A percentile compares a stretch with the other conserved stretches of the same genome.
Conservation (phyloP, 1,284 basidiomycete species). For the Microbotryum saponariae region DNA sequence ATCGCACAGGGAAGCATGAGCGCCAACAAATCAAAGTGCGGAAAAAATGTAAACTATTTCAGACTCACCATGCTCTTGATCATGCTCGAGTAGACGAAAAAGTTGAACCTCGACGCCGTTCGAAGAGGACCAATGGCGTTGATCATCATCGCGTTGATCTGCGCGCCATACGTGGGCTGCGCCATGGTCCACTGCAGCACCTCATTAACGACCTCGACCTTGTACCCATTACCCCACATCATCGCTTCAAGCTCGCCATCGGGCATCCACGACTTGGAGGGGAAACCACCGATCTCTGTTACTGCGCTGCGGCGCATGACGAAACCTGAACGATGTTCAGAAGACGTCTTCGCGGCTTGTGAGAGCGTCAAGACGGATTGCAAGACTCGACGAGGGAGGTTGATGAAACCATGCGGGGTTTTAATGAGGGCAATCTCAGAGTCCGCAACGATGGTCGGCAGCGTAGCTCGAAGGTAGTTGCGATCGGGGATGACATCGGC, state of each 20-base stretch:
- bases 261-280: conserved; percentile 33
- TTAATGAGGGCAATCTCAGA: conserved; percentile 32
- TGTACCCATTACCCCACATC: conserved; percentile 33
- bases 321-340: conserved; percentile 35
- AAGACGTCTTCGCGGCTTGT: conserved; percentile 28
- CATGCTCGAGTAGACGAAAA: conserved; percentile 28
- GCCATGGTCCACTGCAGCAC: conserved; percentile 34
- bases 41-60: background rate
- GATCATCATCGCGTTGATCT: conserved; percentile 30
- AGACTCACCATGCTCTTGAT: conserved; percentile 24
- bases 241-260: conserved; percentile 32
- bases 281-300: conserved; percentile 36
- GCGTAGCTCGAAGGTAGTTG: conserved; percentile 33
- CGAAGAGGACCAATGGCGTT: conserved; percentile 27
- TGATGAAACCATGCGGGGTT: conserved; percentile 35
- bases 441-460: conserved; percentile 34
- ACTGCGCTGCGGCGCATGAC: conserved; percentile 34
- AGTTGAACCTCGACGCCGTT: conserved; percentile 30
- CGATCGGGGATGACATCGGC: conserved; percentile 37
- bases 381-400: conserved; percentile 32
- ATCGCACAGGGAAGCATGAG: background rate
- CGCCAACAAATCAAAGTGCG: background rate
- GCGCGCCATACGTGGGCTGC: conserved; percentile 23
- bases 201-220: conserved; percentile 30
- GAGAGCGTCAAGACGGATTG: conserved; percentile 32